A percentile compares a stretch with the other conserved stretches of the same genome.
Evolutionary conservation across 352 stramenopile genomes (phyloP).

Genomic region (Phytophthora palmivora): DNA sequence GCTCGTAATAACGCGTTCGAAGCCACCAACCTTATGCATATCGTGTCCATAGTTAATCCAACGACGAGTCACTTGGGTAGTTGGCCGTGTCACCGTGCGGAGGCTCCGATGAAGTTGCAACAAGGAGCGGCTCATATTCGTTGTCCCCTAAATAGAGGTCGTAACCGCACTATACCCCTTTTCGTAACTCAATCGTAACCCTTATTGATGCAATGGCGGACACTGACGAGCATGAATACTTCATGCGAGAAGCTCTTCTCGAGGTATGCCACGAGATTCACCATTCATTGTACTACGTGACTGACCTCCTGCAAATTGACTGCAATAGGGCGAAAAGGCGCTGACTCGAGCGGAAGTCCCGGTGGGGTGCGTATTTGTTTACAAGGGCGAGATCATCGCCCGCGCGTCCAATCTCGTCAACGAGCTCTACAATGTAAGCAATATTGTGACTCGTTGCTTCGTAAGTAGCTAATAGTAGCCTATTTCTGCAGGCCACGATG

Average conservation of each 20-base stretch:
- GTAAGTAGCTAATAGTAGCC: neutral
- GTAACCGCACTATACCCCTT: conserved; percentile 9
- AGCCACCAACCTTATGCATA: conserved; percentile 66
- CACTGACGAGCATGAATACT: conserved; percentile 51
- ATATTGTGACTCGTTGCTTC: neutral
- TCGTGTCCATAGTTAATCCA: conserved; percentile 88
- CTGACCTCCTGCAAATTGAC: conserved; percentile 1
- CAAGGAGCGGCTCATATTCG: conserved; percentile 40
- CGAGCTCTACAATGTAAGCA: conserved; percentile 82
- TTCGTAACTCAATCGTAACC: conserved; percentile 24
- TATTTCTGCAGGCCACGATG: conserved; percentile 71
- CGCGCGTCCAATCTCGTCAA: conserved; percentile 90
- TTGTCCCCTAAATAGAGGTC: conserved; percentile 3
- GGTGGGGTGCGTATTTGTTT: conserved; percentile 93
- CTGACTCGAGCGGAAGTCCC: conserved; percentile 87
- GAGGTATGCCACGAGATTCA: conserved; percentile 46
- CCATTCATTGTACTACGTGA: no score
- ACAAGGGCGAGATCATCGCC: conserved; percentile 77
- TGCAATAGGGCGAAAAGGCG: conserved; percentile 75
- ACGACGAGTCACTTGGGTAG: conserved; percentile 36
- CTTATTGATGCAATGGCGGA: conserved; percentile 18
- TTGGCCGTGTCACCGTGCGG: conserved; percentile 15
- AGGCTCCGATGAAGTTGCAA: conserved; percentile 35
- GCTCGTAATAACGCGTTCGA: neutral
- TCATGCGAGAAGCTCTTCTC: conserved; percentile 76